These are phyloP conservation scores for Mycena vulgaris DNA, from an alignment of 768 basidiomycete species.

Conservation along the genomic window DNA sequence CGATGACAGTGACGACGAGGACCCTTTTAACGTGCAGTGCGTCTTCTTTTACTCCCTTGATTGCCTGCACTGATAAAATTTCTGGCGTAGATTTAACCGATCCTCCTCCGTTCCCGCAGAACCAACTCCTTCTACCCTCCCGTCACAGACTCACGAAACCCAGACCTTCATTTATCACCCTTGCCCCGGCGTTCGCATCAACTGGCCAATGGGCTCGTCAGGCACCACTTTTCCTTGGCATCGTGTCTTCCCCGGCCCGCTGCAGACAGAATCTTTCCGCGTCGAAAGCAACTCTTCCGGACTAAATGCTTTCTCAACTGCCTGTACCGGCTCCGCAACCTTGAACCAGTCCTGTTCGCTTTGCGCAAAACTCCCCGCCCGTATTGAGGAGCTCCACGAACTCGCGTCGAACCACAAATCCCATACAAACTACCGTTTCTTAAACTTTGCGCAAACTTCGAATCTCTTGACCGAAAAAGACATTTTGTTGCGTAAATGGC, in stretches of 20 bases:
- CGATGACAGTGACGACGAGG: constrained; percentile 1
- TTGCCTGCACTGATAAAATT: too few relatives aligned
- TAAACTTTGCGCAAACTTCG: not conserved
- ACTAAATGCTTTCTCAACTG: constrained; percentile 6
- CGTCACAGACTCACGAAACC: not conserved
- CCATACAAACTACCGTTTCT: constrained; percentile 18
- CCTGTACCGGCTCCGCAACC: not conserved
- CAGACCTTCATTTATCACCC: not conserved
- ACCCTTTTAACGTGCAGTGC: not conserved
- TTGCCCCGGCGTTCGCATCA: not conserved
- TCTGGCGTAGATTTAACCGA: too few relatives aligned
- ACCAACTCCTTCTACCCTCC: too few relatives aligned
- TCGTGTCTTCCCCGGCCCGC: not conserved
- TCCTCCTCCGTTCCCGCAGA: too few relatives aligned
- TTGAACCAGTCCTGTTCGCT: not conserved
- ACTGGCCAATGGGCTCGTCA: not conserved
- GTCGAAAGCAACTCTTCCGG: not conserved
- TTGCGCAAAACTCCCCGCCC: not conserved
- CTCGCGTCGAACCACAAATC: constrained; percentile 4
- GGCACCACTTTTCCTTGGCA: constrained; percentile 5
- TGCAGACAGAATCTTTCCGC: not conserved
- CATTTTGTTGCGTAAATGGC: not conserved
- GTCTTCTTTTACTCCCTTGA: too few relatives aligned
- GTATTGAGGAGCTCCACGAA: not conserved
- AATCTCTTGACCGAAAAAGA: not conserved